These are phyloP conservation scores for Parasarocladium wereldwijsianum DNA, from an alignment of 2,329 filamentous ascomycete genomes.

Conservation along the genomic window DNA sequence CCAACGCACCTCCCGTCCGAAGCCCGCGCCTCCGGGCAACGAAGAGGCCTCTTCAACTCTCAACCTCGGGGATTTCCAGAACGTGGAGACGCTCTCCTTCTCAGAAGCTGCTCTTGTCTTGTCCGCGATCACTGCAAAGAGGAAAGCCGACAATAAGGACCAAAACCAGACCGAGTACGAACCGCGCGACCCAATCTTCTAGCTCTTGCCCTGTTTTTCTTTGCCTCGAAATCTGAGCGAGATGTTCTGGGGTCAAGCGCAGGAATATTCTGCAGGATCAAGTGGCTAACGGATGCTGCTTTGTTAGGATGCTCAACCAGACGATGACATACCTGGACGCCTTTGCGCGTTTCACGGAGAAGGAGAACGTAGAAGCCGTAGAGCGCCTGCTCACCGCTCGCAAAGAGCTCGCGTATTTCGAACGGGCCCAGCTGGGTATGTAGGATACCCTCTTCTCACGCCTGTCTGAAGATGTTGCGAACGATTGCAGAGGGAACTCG, in stretches of 20 bases:
- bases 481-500: too few relatives aligned
- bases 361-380: conserved; percentile 89
- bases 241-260: too few relatives aligned
- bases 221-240: too few relatives aligned
- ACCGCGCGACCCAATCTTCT: too few relatives aligned
- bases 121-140: conserved; percentile 72
- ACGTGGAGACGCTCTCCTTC: conserved; percentile 81
- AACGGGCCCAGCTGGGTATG: conserved; percentile 80
- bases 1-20: conserved; percentile 43
- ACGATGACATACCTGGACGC: conserved; percentile 87
- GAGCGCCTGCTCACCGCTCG: conserved; percentile 72
- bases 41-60: conserved; percentile 75
- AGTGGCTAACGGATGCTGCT: too few relatives aligned
- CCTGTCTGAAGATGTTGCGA: too few relatives aligned
- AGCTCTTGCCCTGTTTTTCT: neutral
- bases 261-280: too few relatives aligned
- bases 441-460: neutral
- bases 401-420: conserved; percentile 75
- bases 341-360: conserved; percentile 91
- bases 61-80: conserved; percentile 83
- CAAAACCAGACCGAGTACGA: conserved; percentile 72
- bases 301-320: conserved; percentile 62
- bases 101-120: conserved; percentile 88
- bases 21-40: conserved; percentile 58
- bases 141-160: conserved; percentile 65